A percentile compares a stretch with the other conserved stretches of the same genome.
These are phyloP conservation scores for Amylocystis lapponica DNA, from an alignment of 768 basidiomycete genomes.

Conservation along the genomic window DNA sequence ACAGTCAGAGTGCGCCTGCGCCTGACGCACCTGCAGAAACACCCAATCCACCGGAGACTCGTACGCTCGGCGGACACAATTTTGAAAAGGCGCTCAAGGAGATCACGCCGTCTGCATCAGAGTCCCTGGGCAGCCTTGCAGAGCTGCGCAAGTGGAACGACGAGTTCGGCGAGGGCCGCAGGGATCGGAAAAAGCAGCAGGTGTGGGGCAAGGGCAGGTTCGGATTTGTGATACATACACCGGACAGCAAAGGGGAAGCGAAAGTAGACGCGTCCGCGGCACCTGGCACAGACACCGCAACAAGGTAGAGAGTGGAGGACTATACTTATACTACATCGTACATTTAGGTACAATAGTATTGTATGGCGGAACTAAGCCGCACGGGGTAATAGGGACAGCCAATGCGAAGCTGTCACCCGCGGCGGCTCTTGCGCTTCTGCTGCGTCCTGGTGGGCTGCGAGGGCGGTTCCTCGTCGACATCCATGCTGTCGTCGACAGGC, in stretches of 20 bases:
- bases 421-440: constrained; percentile 13
- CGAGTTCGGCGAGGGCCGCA: constrained; percentile 85
- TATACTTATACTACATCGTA: constrained; percentile 1
- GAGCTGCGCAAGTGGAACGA: constrained; percentile 88
- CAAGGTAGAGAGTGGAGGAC: background rate
- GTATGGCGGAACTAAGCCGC: background rate
- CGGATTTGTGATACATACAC: constrained; percentile 61
- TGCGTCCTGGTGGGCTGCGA: constrained; percentile 14
- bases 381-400: no score
- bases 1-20: background rate
- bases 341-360: background rate
- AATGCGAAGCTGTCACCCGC: no score
- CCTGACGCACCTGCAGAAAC: constrained; percentile 3
- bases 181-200: constrained; percentile 57
- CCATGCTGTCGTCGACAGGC: constrained; percentile 36
- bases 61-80: constrained; percentile 52
- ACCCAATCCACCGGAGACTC: constrained; percentile 8
- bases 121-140: constrained; percentile 66
- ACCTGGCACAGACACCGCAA: background rate
- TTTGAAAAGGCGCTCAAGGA: constrained; percentile 84
- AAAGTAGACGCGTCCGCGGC: constrained; percentile 29
- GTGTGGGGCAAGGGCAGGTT: constrained; percentile 88
- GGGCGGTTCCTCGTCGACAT: constrained; percentile 34
- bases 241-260: constrained; percentile 35
- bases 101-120: constrained; percentile 86